Base-by-base conservation (phyloP, 495 filamentous ascomycete genomes). In the Xylaria curta region DNA sequence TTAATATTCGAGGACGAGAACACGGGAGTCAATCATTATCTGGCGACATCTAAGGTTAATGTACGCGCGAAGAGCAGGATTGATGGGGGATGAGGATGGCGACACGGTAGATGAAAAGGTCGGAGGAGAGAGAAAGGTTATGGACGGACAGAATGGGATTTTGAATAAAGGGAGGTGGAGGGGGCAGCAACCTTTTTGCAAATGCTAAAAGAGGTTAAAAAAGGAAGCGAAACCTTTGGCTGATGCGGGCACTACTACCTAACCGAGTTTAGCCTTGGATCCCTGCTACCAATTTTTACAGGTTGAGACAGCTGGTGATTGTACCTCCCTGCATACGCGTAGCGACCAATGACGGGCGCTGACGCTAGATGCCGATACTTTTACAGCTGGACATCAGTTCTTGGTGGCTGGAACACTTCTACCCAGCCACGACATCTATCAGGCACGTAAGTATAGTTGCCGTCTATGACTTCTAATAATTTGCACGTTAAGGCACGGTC, bases 81-180 rank as follows among this genome's bases (percentile, higher is more conserved):
- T 33, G 31, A 66, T 42, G 66, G 19, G 10, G 46, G 12, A 53
- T 31, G 63, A 40, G 5, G 63, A 24, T 66, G 64, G 24, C 5
- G 62, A 66, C 5, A 42, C 28, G 10, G n/a, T 17, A 26, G 60
- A 46, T 53, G 60, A 60, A 49, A 64, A 64, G 61, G 69, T 53
- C 53, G 62, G 60, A 51, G 61, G 15, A 59, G 61, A 28, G 38
- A 71, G 51, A 58, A 66, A 4, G 69, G 17, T 38, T 40, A 71
- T 33, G 36, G 46, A 49, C 46, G 46, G 17, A n/a, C 17, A 49
- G 46, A 49, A 38, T 42, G 51, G 62, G 61, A 66, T 33, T 65
- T 71, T 58, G 62, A 59, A 40, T 17, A 36, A 33, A 66, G 62
- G 69, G 60, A 71, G 61, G 66, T 58, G 51, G 68, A 63, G 68